phyloP scores from a whole-genome alignment of 208 protist species.

The Acanthamoeba divionensis region DNA sequence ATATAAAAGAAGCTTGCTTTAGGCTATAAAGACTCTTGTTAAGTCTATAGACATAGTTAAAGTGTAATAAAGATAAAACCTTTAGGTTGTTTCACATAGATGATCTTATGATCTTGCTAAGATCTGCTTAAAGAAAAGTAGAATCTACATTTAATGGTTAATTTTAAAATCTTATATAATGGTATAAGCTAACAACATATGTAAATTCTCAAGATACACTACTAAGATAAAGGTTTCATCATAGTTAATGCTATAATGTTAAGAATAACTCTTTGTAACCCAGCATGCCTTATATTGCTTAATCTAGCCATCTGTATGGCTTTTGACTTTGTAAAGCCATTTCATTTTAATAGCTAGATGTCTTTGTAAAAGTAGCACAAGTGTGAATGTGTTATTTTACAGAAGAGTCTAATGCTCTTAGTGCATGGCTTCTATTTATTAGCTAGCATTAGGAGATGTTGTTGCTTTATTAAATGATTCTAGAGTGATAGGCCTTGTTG shows the following conservation, averaged over 20 bases:
- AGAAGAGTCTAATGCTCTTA: too few relatives aligned
- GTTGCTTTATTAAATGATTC: too few relatives aligned
- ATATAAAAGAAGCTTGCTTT: not conserved
- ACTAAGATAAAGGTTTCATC: slow-evolving; percentile 5
- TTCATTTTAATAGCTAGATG: not conserved
- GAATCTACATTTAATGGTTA: not conserved
- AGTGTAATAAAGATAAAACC: not conserved
- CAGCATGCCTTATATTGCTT: not conserved
- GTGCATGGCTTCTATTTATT: too few relatives aligned
- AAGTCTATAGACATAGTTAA: not conserved
- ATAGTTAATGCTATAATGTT: not conserved
- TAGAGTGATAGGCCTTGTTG: too few relatives aligned
- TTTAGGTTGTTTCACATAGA: not conserved
- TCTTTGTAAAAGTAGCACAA: not conserved
- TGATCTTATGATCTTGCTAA: not conserved
- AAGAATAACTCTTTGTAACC: not conserved
- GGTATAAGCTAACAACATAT: not conserved
- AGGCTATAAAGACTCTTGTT: not conserved
- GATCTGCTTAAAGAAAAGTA: not conserved
- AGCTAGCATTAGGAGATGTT: too few relatives aligned
- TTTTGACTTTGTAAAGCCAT: not conserved
- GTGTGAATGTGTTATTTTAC: not conserved
- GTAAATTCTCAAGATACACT: not conserved
- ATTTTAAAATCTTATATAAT: not conserved
- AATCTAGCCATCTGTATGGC: not conserved